These are phyloP conservation scores for Eucalyptus albens DNA, from an alignment of 345 rosid species.

Conservation along the genomic window DNA sequence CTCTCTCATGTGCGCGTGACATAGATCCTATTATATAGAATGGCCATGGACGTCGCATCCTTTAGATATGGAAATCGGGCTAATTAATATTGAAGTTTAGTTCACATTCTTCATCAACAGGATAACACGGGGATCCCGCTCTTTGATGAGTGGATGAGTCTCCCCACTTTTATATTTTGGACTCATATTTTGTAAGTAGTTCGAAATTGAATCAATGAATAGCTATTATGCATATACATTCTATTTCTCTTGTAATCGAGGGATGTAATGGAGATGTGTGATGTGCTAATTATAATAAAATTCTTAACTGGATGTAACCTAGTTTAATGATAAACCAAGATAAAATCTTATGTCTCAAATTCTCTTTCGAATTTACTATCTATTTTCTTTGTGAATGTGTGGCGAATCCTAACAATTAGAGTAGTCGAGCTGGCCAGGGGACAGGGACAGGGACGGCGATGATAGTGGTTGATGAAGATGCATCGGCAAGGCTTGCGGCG, in stretches of 20 bases:
- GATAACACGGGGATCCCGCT: fast-evolving
- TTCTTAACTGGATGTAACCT: fast-evolving
- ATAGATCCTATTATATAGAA: background rate
- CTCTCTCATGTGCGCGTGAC: background rate
- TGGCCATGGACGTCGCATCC: background rate
- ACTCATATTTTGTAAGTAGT: too few species aligned
- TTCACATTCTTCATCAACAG: too few species aligned
- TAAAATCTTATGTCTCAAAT: background rate
- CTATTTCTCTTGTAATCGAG: too few species aligned
- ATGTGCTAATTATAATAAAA: background rate
- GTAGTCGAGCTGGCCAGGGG: background rate
- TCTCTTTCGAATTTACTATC: background rate
- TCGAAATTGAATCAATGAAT: fast-evolving
- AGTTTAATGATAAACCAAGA: too few species aligned
- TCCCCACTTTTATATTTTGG: too few species aligned
- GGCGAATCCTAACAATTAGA: background rate
- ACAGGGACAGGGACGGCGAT: background rate
- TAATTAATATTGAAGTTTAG: fast-evolving
- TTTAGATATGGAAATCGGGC: background rate
- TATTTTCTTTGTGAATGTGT: background rate
- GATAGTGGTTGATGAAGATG: background rate
- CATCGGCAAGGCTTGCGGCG: background rate
- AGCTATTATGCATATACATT: background rate
- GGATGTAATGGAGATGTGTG: fast-evolving
- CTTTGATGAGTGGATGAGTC: too few species aligned